A percentile compares a stretch with the other conserved stretches of the same genome.
These are phyloP conservation scores for Lignosus rhinocerotis DNA, from an alignment of 1,284 basidiomycete species.

Conservation along the genomic window DNA sequence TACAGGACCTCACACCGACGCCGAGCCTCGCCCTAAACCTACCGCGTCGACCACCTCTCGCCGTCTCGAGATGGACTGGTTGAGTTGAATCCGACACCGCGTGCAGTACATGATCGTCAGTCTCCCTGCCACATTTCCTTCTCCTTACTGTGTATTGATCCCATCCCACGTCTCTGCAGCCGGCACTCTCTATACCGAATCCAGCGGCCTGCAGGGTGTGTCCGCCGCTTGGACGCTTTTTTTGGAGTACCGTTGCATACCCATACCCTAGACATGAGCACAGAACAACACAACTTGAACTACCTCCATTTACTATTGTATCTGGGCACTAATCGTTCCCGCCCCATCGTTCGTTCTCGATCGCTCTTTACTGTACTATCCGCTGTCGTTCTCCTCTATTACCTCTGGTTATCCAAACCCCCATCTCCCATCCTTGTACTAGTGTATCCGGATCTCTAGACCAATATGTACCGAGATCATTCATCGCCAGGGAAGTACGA, in stretches of 20 bases:
- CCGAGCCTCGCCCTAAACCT: not conserved
- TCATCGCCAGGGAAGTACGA: too few species aligned
- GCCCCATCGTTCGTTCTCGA: not conserved
- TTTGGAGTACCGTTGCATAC: not conserved
- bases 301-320: not conserved
- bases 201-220: too few species aligned
- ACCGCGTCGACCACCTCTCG: not conserved
- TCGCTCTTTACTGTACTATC: too few species aligned
- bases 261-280: too few species aligned
- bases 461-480: too few species aligned
- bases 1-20: not conserved
- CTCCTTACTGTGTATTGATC: not conserved
- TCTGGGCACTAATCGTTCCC: not conserved
- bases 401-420: not conserved
- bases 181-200: not conserved
- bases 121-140: not conserved
- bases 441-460: not conserved
- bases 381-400: too few species aligned
- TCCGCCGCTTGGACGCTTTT: not conserved
- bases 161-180: not conserved
- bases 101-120: not conserved
- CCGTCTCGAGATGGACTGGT: conserved; percentile 18
- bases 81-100: not conserved
- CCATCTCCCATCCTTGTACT: not conserved
- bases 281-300: not conserved